Evolutionary conservation across 2,329 filamentous ascomycete genomes (phyloP), one percentile per base, ranked within the genome.

Genomic region (Chrysosporium queenslandicum): DNA sequence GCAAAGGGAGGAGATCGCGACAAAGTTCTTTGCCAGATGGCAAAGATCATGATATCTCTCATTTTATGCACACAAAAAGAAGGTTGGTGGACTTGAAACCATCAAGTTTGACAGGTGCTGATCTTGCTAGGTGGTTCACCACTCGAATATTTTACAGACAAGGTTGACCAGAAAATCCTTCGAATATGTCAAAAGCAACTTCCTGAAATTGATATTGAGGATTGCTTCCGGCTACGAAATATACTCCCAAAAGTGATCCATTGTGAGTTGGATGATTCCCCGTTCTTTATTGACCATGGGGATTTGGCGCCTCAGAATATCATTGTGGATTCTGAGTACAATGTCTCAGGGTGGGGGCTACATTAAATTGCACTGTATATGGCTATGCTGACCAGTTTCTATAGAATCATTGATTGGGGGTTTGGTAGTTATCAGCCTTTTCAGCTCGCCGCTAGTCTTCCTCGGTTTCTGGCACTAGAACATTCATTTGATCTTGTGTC

Each of bases 371-470:
- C 14, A 5, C 5, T 41, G 23, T 40, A 47, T 25, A 18, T 23
- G 23, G 18, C 16, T 2, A 5, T 27, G 34, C 53, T 42, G 20
- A 32, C 18, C n/a, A 20, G 18, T 25, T 52, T 51, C 20, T 4
- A 48, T 47, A 55, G 53, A 2, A 52, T 55, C 30, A 55, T 55
- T 37, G 53, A 55, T 37, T 55, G 53, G 48, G 53, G 53, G 3
- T 52, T 52, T 46, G 2, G 14, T 18, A 36, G 27, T 16, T 37
- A 48, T 46, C 30, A 42, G 29, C 48, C 47, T 2, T 55, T 55
- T 16, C 53, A 55, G 37, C 30, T 42, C 42, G 53, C 53, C 36
- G 48, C 52, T 40, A 42, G 53, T 43, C 43, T 51, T 40, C 47
- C 53, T 43, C 46, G 47, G 27, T 55, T 55, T 42, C 53, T 55